Base-by-base conservation (phyloP, 1,284 basidiomycete species). In the Cutaneotrichosporon curvatum region DNA sequence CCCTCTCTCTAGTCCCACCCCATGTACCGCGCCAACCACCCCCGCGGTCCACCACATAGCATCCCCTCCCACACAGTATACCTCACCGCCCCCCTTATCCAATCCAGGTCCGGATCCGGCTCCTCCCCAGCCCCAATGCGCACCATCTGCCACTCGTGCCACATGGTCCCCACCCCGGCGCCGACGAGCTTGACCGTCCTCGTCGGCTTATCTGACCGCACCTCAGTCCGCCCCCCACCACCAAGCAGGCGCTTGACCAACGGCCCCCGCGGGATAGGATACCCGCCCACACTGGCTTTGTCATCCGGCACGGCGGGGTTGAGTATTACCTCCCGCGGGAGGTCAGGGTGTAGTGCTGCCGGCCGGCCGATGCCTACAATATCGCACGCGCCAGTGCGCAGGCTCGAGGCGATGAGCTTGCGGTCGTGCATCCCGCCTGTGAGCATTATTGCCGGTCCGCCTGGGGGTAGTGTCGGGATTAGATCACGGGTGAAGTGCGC, bases 61-160 rank as follows among this genome's bases (percentile, higher is more conserved):
- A 63, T 46, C 18, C 59, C 59, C 43, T 51, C 58, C 65, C 65
- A 67, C 0, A 67, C 16, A 11, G 50, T 53, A 30, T 67, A 61
- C 3, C 45, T 28, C 14, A 61, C 23, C n/a, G 60, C 37, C 6
- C 51, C 53, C 1, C 52, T 50, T 32, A 50, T 47, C 63, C 66
- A 70, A 30, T 56, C 47, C 51, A 70, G 60, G 19, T 41, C 14
- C 14, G 49, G 25, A 40, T 68, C 62, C 4, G 66, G 59, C 34
- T 67, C 55, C 16, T 60, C 43, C 1, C 68, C 65, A 22, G 65
- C 46, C 18, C 60, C 65, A 2, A 70, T 53, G 9, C 65, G 48
- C 12, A 53, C 56, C 45, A 68, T 50, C 52, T 70, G 68, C 68
- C 67, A 68, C 54, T 68, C 65, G 46, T 68, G 66, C 68, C 68